Base-by-base conservation (phyloP, 768 basidiomycete species). In the Postia placenta region DNA sequence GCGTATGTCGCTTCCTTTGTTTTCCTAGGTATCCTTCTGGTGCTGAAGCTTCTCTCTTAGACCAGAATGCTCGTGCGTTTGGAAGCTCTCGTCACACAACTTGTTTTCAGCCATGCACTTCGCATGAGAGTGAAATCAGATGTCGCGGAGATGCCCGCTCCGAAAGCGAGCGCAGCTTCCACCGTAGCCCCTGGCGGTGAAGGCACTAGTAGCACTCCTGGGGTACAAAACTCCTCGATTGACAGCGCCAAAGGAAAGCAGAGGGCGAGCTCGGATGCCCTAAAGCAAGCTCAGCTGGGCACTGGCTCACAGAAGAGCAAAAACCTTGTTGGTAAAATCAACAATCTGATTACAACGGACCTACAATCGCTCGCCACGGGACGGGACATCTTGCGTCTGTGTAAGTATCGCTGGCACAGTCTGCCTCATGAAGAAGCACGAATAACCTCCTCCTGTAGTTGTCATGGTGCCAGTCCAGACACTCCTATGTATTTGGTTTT, bases 251-350 rank as follows among this genome's bases (percentile, higher is more conserved):
- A 49, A 12, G 50, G 46, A 22, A 52, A 51, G 22, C 39, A 51
- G 7, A 14, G 37, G 12, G 49, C 51, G 42, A 53, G 55, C 38
- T 41, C 25, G 1, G 14, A 11, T 17, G n/a, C 28, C 26, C n/a
- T 23, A 15, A 23, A 45, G 27, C 24, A 14, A 19, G 9, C 11
- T 4, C 23, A 17, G 43, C 12, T 45, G 49, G 47, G 15, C 11
- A 27, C 11, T 39, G 53, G 42, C 24, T 24, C 15, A 42, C 37
- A 1, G 12, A 24, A 30, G 20, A 30, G 51, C 33, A 40, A 66
- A 7, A 83, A 84, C 57, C 65, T 88, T 19, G 24, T 81, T 37
- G 87, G 88, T 9, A 85, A 80, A 60, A 83, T 90, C 61, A 89
- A 84, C 61, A 89, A 87, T 47, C 65, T 89, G 5, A 78, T 87